Conservation (phyloP, 2,329 filamentous ascomycete genomes). For the Spiromastix sp. region DNA sequence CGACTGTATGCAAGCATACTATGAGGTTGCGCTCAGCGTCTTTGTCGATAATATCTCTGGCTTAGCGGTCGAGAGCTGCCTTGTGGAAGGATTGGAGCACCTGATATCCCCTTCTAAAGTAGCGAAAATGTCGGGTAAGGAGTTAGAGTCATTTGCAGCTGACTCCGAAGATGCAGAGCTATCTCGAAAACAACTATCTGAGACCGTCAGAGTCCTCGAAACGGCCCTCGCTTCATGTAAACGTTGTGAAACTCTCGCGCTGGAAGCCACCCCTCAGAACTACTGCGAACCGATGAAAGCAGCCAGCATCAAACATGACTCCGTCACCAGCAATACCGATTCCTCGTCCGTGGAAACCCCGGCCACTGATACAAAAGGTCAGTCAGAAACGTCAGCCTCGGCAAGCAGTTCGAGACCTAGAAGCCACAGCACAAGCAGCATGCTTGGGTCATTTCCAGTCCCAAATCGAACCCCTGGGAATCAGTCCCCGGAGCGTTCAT, state of each 20-base stretch:
- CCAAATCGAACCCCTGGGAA: background rate
- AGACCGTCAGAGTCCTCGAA: conserved; percentile 11
- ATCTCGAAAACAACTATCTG: conserved; percentile 6
- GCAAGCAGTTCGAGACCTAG: background rate
- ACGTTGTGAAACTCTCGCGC: conserved; percentile 12
- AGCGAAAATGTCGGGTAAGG: conserved; percentile 20
- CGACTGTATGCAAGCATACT: conserved; percentile 17
- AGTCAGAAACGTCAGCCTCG: background rate
- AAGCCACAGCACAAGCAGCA: background rate
- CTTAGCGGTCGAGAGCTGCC: conserved; percentile 28
- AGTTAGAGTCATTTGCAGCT: conserved; percentile 15
- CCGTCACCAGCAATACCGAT: conserved; percentile 1
- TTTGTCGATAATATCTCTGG: conserved; percentile 29
- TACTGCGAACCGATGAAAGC: conserved; percentile 6
- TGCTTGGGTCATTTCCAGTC: background rate
- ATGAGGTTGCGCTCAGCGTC: conserved; percentile 17
- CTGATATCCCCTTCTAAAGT: conserved; percentile 24
- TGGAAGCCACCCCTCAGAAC: conserved; percentile 9
- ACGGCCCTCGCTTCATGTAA: conserved; percentile 10
- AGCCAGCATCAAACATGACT: conserved; percentile 3
- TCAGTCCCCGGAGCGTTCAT: too few species aligned
- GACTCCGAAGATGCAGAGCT: conserved; percentile 14
- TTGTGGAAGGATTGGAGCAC: conserved; percentile 24
- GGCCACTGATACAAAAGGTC: conserved; percentile 2
- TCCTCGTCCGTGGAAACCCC: conserved; percentile 4